Base-by-base conservation (phyloP, 2,329 filamentous ascomycete species). In the Cryphonectria radicalis region DNA sequence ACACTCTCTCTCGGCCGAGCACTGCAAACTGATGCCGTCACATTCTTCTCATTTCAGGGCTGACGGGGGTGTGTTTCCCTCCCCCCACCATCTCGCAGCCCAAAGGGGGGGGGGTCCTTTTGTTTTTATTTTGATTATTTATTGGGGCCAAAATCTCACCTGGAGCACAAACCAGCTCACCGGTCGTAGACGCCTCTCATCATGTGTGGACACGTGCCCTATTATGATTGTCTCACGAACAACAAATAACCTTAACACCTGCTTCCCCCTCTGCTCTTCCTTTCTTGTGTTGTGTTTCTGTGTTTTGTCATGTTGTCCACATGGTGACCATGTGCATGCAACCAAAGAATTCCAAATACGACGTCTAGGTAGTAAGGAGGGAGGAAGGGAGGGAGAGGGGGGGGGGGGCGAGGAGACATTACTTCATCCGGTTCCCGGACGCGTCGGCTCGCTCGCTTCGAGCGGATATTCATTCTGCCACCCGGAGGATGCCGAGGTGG, bases 371-470 rank as follows among this genome's bases (percentile, higher is more conserved):
- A 53, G 46, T n/a, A 53, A 53, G 50, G 46, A 17, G 43, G 43
- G 43, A 46, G 7, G 50, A 28, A 28, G 28, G 28, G 28, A 28
- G 28, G 13, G 19, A 22, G 1, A 7, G 17, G 43, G 43, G 25
- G 11, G 11, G 13, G 25, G 25, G 50, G 50, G 14, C 25, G n/a
- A 50, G 22, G 46, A 50, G 46, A 22, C 4, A 50, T 10, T 50
- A 50, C 46, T 50, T 19, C n/a, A 50, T 10, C 19, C 46, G 46
- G 46, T 7, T n/a, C 19, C 46, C 19, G 46, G 6, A n/a, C 19
- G 25, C 55, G 25, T 32, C 55, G 55, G 55, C 55, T 32, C 25
- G 55, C 55, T 59, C 55, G 55, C 55, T 32, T 59, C 55, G 55
- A 59, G 55, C 28, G 55, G 53, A 32, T 17, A 28, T 35, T 59